Percentiles rank a stretch among this genome's conserved stretches.
These are phyloP conservation scores for Phyllosticta paracitricarpa DNA, from an alignment of 2,329 filamentous ascomycete species.

Conservation along the genomic window DNA sequence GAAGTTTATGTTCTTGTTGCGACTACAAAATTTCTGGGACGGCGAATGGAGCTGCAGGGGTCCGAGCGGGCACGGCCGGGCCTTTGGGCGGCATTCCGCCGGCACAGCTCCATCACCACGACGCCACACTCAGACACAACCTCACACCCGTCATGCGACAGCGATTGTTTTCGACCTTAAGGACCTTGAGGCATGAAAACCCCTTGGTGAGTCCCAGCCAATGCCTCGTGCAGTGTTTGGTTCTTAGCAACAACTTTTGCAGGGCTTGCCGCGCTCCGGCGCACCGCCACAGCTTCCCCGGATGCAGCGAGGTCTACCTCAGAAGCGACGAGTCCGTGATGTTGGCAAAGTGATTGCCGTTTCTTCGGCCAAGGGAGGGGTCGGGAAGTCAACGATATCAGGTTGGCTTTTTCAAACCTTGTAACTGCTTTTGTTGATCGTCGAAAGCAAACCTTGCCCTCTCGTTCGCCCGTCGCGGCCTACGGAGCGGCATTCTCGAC, in stretches of 20 bases:
- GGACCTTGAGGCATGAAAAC: slow-evolving; percentile 64
- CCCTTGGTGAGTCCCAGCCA: slow-evolving; percentile 54
- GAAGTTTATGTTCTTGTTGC: slow-evolving; percentile 16
- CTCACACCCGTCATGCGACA: slow-evolving; percentile 23
- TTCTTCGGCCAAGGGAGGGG: slow-evolving; percentile 94
- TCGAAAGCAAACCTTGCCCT: slow-evolving; percentile 65
- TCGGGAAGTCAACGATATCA: slow-evolving; percentile 90
- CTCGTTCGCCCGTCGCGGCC: slow-evolving; percentile 70
- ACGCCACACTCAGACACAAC: slow-evolving; percentile 4
- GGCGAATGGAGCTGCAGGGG: neutral
- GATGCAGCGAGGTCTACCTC: slow-evolving; percentile 71
- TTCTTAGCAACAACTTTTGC: slow-evolving; percentile 9
- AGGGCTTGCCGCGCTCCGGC: slow-evolving; percentile 77
- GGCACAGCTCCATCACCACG: neutral
- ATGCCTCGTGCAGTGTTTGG: neutral
- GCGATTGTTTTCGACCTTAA: slow-evolving; percentile 45
- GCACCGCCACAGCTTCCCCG: slow-evolving; percentile 56
- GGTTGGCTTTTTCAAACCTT: slow-evolving; percentile 37
- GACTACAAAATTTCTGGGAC: slow-evolving; percentile 3
- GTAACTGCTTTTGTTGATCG: neutral
- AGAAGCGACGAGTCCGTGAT: slow-evolving; percentile 68
- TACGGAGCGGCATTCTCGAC: slow-evolving; percentile 80
- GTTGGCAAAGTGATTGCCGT: slow-evolving; percentile 93
- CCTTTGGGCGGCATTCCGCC: neutral
- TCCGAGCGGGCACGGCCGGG: neutral